Base-by-base conservation (phyloP, 139 green algal species). In the Eudorina sp. region DNA sequence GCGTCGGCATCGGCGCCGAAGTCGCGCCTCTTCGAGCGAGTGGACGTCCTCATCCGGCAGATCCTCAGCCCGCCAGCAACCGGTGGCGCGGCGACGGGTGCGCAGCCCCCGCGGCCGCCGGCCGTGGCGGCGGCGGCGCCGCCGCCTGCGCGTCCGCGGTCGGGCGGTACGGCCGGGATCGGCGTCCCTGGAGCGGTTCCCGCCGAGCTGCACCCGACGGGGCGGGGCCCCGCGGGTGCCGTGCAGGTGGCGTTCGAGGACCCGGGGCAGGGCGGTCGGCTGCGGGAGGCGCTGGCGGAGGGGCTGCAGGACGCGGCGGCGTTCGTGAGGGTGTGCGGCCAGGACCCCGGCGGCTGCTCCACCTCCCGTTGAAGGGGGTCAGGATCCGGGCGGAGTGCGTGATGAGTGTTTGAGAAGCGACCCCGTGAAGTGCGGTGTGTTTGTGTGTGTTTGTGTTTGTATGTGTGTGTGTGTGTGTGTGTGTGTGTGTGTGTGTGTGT, bases 41-140 rank as follows among this genome's bases (percentile, higher is more conserved):
- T 81, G 19, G 73, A 81, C 73, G 45, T 29, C 2, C 73, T 81
- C 3, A 25, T 81, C 41, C 62, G 43, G 73, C 45, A 62, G n/a
- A 62, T 81, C 3, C 21, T 81, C 9, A 43, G 45, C 25, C 45
- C 45, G 1, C 13, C 36, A 25, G 68, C 36, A 11, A n/a, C n/a
- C n/a, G n/a, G n/a, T n/a, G 62, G 6, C 62, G n/a, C 62, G 27
- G n/a, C 62, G 55, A 40, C 62, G n/a, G 29, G 27, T 27, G 4
- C 8, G 62, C 5, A 4, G 62, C 36, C 68, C 3, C 34, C n/a
- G 62, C 4, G 29, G 62, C 62, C n/a, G 62, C n/a, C 6, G 62
- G 29, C 29, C 29, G 62, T 43, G 62, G 29, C 62, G 62, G 29
- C 62, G 62, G 7, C 29, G 62, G 41, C 29, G 62, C 62, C 62